A percentile compares a stretch with the other conserved stretches of the same genome.
These are phyloP conservation scores for Passiflora organensis DNA, from an alignment of 345 rosid genomes.

Conservation along the genomic window DNA sequence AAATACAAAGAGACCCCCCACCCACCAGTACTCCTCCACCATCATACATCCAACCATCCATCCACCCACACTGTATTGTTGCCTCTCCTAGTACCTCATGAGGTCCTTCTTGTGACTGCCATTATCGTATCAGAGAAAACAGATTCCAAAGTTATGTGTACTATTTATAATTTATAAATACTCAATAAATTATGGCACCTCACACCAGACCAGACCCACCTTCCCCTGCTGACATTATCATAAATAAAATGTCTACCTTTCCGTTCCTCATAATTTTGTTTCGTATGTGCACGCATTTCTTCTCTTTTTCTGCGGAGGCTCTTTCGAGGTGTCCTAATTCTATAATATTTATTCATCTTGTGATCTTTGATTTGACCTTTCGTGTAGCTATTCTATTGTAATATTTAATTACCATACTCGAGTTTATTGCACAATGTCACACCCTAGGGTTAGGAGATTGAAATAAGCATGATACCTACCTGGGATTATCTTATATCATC, in stretches of 20 bases:
- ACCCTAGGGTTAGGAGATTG: no score
- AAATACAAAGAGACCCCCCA: conserved; percentile 13
- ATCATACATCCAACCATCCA: background rate
- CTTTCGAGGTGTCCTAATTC: background rate
- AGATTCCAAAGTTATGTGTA: conserved; percentile 9
- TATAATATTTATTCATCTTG: background rate
- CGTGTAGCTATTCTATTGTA: background rate
- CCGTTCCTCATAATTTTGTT: background rate
- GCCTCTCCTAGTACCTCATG: conserved; percentile 15
- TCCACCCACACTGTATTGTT: conserved; percentile 13
- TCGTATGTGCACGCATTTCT: conserved; percentile 8
- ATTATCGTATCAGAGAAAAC: conserved; percentile 16
- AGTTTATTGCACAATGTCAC: no score
- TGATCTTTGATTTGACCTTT: background rate
- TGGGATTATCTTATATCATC: no score
- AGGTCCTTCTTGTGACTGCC: conserved; percentile 29
- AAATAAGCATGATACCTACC: no score
- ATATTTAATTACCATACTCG: no score
- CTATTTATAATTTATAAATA: background rate
- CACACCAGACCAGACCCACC: conserved; percentile 15
- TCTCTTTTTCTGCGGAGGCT: background rate
- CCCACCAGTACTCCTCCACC: background rate
- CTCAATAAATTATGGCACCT: conserved; percentile 29
- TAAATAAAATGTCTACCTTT: conserved; percentile 18
- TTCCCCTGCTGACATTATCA: conserved; percentile 23